A percentile compares a stretch with the other conserved stretches of the same genome.
Evolutionary conservation across 2,329 filamentous ascomycete genomes (phyloP).

Genomic region (Alternaria arborescens): DNA sequence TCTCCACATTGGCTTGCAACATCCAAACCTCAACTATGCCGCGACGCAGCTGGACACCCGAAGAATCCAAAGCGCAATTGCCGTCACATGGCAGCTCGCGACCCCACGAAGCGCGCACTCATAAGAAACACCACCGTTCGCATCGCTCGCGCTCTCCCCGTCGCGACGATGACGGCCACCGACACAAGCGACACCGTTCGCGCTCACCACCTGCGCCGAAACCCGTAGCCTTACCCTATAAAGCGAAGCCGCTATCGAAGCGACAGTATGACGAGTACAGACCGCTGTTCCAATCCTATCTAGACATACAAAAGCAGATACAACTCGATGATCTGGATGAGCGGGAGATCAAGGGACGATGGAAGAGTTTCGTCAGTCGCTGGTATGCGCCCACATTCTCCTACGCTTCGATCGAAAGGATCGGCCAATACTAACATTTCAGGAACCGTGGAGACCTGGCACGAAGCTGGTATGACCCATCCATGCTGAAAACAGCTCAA

Average conservation of each 20-base stretch:
- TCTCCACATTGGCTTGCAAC: neutral
- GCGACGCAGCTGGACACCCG: slow-evolving; percentile 1
- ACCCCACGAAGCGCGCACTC: slow-evolving; percentile 36
- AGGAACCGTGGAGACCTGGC: slow-evolving; percentile 87
- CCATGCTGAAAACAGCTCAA: slow-evolving; percentile 67
- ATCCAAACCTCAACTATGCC: slow-evolving; percentile 5
- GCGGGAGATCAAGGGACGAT: slow-evolving; percentile 80
- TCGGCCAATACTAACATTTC: slow-evolving; percentile 55
- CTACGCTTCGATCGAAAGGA: neutral
- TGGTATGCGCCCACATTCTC: slow-evolving; percentile 66
- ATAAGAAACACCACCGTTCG: slow-evolving; percentile 50
- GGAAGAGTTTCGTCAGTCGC: slow-evolving; percentile 91
- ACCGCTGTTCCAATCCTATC: slow-evolving; percentile 81
- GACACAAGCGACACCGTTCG: slow-evolving; percentile 42
- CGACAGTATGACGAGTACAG: slow-evolving; percentile 72
- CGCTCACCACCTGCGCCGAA: slow-evolving; percentile 40
- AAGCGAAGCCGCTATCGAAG: slow-evolving; percentile 72
- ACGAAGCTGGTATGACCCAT: slow-evolving; percentile 92
- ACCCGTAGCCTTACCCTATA: slow-evolving; percentile 66
- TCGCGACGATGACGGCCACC: slow-evolving; percentile 32
- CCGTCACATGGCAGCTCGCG: neutral
- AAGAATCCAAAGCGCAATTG: slow-evolving; percentile 3
- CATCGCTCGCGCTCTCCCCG: slow-evolving; percentile 47
- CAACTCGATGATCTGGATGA: slow-evolving; percentile 74
- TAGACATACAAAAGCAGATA: slow-evolving; percentile 85